Percentiles rank a stretch among this genome's conserved stretches.
Evolutionary conservation across 2,329 filamentous ascomycete genomes (phyloP).

Genomic region (Chrysosporium keratinophilum): DNA sequence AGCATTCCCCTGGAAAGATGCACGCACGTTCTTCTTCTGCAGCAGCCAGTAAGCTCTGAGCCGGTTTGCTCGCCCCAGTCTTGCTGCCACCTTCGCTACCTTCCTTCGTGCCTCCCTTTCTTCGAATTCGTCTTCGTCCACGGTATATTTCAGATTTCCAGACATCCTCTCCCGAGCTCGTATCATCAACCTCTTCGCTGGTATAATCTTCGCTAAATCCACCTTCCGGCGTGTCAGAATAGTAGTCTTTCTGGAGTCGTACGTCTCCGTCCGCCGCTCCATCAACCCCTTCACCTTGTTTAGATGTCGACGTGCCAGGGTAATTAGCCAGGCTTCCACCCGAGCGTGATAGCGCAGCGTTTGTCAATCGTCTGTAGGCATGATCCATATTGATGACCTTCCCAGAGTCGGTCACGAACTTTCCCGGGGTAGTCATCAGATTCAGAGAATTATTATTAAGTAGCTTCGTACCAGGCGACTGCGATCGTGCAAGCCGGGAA

Average conservation of each 20-base stretch:
- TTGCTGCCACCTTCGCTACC: conserved; percentile 4
- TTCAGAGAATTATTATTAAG: conserved; percentile 43
- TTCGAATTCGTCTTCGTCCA: conserved; percentile 31
- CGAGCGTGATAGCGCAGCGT: conserved; percentile 56
- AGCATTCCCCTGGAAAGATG: background rate
- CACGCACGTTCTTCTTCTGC: conserved; percentile 68
- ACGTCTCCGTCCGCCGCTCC: conserved; percentile 40
- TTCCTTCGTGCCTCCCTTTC: conserved; percentile 14
- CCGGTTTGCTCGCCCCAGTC: conserved; percentile 31
- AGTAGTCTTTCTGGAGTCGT: conserved; percentile 60
- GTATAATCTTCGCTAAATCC: conserved; percentile 34
- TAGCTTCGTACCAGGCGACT: conserved; percentile 34
- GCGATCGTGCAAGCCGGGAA: conserved; percentile 22
- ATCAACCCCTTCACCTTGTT: conserved; percentile 26
- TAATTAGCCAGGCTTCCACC: conserved; percentile 54
- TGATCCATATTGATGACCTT: conserved; percentile 56
- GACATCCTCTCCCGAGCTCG: conserved; percentile 57
- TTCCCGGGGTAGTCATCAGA: conserved; percentile 32
- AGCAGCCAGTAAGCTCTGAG: conserved; percentile 57
- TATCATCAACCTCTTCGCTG: conserved; percentile 28
- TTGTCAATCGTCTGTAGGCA: conserved; percentile 60
- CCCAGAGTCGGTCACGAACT: conserved; percentile 50
- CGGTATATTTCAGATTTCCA: conserved; percentile 31
- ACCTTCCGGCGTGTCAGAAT: conserved; percentile 61
- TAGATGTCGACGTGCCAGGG: conserved; percentile 44